Evolutionary conservation across 306 rosid genomes (phyloP).

Genomic region (Phaseolus lunatus): DNA sequence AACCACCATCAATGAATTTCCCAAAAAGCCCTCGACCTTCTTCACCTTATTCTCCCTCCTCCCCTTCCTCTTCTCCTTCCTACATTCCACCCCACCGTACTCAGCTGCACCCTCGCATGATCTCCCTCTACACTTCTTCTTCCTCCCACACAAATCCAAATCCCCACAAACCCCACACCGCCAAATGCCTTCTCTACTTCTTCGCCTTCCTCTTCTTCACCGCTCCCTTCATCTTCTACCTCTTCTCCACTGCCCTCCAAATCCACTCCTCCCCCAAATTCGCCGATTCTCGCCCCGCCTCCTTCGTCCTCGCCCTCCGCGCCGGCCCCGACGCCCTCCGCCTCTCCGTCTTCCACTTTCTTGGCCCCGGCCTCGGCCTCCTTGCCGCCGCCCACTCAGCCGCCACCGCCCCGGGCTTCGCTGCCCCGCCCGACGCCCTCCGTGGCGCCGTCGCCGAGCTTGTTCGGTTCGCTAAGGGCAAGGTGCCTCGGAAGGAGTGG

Average conservation of each 20-base stretch:
- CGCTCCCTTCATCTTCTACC: slow-evolving; percentile 60
- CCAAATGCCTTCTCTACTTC: slow-evolving; percentile 50
- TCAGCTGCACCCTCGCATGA: slow-evolving; percentile 60
- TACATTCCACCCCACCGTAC: slow-evolving; percentile 57
- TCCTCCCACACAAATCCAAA: background rate
- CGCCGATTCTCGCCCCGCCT: slow-evolving; percentile 47
- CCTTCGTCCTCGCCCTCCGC: slow-evolving; percentile 51
- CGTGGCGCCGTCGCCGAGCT: slow-evolving; percentile 38
- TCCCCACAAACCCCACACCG: slow-evolving; percentile 24
- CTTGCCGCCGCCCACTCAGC: slow-evolving; percentile 13
- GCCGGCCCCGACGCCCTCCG: slow-evolving; percentile 39
- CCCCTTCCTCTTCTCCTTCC: slow-evolving; percentile 27
- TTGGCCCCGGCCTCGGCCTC: slow-evolving; percentile 44
- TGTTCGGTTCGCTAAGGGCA: slow-evolving; percentile 47
- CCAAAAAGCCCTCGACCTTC: background rate
- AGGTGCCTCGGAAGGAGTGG: slow-evolving; percentile 53
- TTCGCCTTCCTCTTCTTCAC: slow-evolving; percentile 42
- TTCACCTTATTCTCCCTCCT: background rate
- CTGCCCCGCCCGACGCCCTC: slow-evolving; percentile 31
- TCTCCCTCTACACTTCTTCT: slow-evolving; percentile 29
- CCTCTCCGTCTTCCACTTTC: slow-evolving; percentile 53
- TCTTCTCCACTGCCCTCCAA: slow-evolving; percentile 55
- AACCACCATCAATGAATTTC: slow-evolving; percentile 26
- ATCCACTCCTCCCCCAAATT: slow-evolving; percentile 55
- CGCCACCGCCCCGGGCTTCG: slow-evolving; percentile 8